Evolutionary conservation across 2,329 filamentous ascomycete genomes (phyloP), one percentile per base, ranked within the genome.

Genomic region (Aspergillus neoniger): DNA sequence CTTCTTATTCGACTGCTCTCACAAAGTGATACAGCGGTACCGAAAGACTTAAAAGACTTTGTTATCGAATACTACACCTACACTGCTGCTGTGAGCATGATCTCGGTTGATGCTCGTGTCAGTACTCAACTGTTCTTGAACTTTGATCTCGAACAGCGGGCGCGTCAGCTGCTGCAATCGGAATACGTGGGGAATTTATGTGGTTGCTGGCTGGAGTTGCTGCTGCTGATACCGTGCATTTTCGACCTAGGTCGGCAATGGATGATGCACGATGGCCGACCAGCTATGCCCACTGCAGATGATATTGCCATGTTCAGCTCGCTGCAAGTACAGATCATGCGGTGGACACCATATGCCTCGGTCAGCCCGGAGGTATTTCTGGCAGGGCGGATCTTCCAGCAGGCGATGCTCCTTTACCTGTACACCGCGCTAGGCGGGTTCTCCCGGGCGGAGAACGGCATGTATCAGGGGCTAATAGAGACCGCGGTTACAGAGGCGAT

Each of bases 21-120:
- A 0, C 65, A 75, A 4, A 71, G 70, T 4, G 70, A 75, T 43
- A 63, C 69, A 0, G 69, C 76, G 3, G 63, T 76, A 3, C 72
- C 73, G 2, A 71, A 74, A 12, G 74, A 79, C 9, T 62, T 82
- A 2, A 74, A 76, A 28, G 76, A 80, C 28, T 82, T 82, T 53
- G 74, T 82, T 2, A 74, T 81, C 49, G 81, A 82, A 66, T 82
- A 82, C 41, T 82, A 81, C 61, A 76, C 80, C 60, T 80, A 82
- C 67, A 81, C 79, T 49, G 76, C 78, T 3, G 75, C 78, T 3
- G 75, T 79, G 6, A 82, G 79, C 65, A 81, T 82, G 75, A 79
- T 82, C 48, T 80, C 80, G 0, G 77, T 80, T 32, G 71, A 73
- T 39, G 70, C 70, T 1, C 68, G 70, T 8, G 62, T 70, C 5